These are phyloP conservation scores for Rhizopus stolonifer DNA, from an alignment of 371 early-diverging fungal genomes.

Conservation along the genomic window DNA sequence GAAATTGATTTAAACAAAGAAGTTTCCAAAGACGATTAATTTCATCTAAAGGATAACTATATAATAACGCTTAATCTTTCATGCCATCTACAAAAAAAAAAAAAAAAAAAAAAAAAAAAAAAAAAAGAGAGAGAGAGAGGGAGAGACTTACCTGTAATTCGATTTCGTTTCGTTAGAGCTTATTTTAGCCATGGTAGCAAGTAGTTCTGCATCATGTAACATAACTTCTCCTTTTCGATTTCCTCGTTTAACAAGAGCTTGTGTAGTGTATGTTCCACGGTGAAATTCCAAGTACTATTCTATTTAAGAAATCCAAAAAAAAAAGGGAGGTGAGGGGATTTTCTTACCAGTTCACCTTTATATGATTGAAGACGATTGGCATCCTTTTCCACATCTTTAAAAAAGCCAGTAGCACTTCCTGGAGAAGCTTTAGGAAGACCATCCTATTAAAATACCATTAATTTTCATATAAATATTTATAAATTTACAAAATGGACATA, in stretches of 20 bases:
- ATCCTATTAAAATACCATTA: conserved; percentile 37
- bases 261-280: conserved; percentile 96
- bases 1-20: conserved; percentile 94
- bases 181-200: conserved; percentile 50
- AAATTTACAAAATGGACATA: too few relatives aligned
- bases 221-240: conserved; percentile 87
- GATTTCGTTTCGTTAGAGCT: conserved; percentile 9
- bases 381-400: conserved; percentile 65
- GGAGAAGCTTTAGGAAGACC: conserved; percentile 74
- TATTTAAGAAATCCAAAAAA: too few relatives aligned
- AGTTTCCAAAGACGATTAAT: conserved; percentile 87
- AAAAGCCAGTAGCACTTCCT: conserved; percentile 81
- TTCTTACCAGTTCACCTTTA: conserved; percentile 87
- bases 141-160: conserved; percentile 11
- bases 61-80: background rate
- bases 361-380: conserved; percentile 76
- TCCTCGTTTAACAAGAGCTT: conserved; percentile 79
- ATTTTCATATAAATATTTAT: background rate
- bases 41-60: conserved; percentile 70
- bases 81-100: background rate
- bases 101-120: too few relatives aligned
- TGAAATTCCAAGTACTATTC: conserved; percentile 82
- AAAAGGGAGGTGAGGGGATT: too few relatives aligned
- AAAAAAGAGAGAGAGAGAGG: too few relatives aligned
- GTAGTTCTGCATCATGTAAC: conserved; percentile 82